These are phyloP conservation scores for Capsicum rhomboideum DNA, from an alignment of 257 asterid species.

Conservation along the genomic window DNA sequence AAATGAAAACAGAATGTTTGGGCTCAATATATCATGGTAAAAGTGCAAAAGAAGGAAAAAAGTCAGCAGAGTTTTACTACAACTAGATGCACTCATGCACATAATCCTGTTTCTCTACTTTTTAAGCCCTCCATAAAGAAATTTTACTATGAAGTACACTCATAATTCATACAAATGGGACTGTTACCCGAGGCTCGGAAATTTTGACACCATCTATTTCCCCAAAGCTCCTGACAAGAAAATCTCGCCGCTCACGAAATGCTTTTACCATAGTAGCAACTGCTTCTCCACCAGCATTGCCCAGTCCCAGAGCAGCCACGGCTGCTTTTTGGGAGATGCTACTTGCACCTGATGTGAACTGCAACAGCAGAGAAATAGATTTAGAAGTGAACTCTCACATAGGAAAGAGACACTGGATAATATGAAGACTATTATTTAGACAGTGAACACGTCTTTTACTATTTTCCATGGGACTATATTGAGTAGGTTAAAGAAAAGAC, in stretches of 20 bases:
- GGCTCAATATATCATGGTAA: neutral
- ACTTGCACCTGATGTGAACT: slow-evolving; percentile 97
- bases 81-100: neutral
- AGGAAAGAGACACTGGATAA: neutral
- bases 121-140: neutral
- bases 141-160: neutral
- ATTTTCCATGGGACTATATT: neutral
- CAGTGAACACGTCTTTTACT: neutral
- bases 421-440: neutral
- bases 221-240: slow-evolving; percentile 68
- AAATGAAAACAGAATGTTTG: slow-evolving; percentile 10
- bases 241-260: slow-evolving; percentile 83
- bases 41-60: neutral
- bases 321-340: slow-evolving; percentile 92
- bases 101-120: neutral
- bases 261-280: slow-evolving; percentile 79
- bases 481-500: neutral
- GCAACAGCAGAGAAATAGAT: slow-evolving; percentile 7
- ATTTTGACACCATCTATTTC: slow-evolving; percentile 72
- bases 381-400: neutral
- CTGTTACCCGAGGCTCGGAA: slow-evolving; percentile 78
- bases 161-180: neutral
- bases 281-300: slow-evolving; percentile 94
- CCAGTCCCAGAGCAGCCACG: slow-evolving; percentile 88
- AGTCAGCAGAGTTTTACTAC: neutral